Base-by-base conservation (phyloP, 2,329 filamentous ascomycete genomes). In the Colletotrichum sojae region DNA sequence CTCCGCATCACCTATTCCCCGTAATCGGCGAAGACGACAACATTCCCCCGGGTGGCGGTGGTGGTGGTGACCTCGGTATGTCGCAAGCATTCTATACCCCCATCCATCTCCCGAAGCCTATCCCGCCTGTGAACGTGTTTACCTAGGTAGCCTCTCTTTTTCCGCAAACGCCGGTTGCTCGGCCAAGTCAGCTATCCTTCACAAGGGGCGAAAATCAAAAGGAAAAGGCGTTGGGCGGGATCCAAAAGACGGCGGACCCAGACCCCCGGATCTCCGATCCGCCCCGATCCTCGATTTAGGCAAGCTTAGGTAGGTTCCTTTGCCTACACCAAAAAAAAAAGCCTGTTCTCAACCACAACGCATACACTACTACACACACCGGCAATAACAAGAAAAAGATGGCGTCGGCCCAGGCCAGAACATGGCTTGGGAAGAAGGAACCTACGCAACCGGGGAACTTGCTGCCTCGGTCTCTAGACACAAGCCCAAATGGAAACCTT, bases 241-340 rank as follows among this genome's bases (percentile, higher is more conserved):
- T 36, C 31, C 31, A 36, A 36, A 25, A 25, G 31, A 36, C 31
- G 27, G 56, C 56, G 36, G 27, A 53, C 27, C 63, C 63, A 60
- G 39, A 13, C 40, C 15, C 53, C 39, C 54, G 46, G 40, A 63
- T 58, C 53, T 45, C 52, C 65, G 65, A 64, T 64, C 53, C 39
- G 48, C 45, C 59, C 59, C 64, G 64, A 58, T 25, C 63, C 43
- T 43, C 18, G 20, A 20, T 36, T 36, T 36, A 10, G 31, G 31
- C 31, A 36, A 36, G 31, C 31, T 9, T 9, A 36, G 31, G 31
- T 36, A n/a, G n/a, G n/a, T 36, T 9, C 31, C 10, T 36, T 3
- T 2, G 2, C 10, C 8, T 10, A 10, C 31, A 36, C n/a, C n/a
- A n/a, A n/a, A n/a, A n/a, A n/a, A n/a, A 31, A 36, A 36, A 36